Percentiles rank a stretch among this genome's conserved stretches.
These are phyloP conservation scores for Acanthamoeba sp. DNA, from an alignment of 208 protist genomes.

Conservation along the genomic window DNA sequence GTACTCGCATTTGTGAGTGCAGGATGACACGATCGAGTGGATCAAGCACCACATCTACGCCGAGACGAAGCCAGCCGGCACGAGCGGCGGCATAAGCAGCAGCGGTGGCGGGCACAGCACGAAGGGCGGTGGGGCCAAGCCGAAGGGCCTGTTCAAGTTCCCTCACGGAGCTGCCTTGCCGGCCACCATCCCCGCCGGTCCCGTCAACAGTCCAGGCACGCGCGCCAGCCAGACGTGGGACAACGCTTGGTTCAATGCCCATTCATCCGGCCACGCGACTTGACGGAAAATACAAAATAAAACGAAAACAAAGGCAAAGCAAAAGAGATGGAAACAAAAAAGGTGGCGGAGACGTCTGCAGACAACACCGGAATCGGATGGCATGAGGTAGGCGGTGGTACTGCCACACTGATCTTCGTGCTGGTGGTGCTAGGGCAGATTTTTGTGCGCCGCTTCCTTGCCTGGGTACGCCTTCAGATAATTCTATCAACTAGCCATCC, in stretches of 20 bases:
- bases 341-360: too few relatives aligned
- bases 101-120: background rate
- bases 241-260: conserved; percentile 53
- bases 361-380: background rate
- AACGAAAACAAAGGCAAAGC: too few relatives aligned
- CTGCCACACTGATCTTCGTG: background rate
- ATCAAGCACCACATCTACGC: conserved; percentile 14
- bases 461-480: background rate
- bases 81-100: background rate
- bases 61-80: background rate
- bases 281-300: background rate
- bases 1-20: background rate
- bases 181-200: background rate
- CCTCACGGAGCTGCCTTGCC: background rate
- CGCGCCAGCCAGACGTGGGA: conserved; percentile 42
- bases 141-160: background rate
- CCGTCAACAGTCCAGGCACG: background rate
- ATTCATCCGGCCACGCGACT: background rate
- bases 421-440: background rate
- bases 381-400: background rate
- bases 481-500: too few relatives aligned
- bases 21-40: conserved; percentile 65
- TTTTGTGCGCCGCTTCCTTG: background rate
- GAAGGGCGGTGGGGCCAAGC: background rate
- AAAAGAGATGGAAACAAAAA: too few relatives aligned